Conservation (phyloP, 768 basidiomycete genomes). For the Kwoniella newhampshirensis region DNA sequence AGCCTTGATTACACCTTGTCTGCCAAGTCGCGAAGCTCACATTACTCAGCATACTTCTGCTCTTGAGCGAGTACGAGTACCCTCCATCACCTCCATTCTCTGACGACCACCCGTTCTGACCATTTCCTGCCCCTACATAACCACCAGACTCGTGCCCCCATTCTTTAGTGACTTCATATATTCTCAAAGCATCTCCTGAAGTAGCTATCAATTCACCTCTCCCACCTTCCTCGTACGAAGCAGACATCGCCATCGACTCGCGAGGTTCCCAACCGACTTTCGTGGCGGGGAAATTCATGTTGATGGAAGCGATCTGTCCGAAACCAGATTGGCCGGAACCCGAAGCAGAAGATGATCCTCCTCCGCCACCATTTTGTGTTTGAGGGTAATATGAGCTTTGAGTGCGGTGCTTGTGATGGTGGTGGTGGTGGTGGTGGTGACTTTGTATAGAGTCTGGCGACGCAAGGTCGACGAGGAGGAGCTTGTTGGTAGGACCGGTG, state of each 20-base stretch:
- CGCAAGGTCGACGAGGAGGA: constrained; percentile 32
- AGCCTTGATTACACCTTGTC: not conserved
- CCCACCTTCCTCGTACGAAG: constrained; percentile 29
- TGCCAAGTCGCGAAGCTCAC: constrained; percentile 26
- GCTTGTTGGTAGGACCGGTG: constrained; percentile 62
- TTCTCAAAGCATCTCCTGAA: constrained; percentile 85
- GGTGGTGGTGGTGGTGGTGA: constrained; percentile 57
- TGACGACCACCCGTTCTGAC: constrained; percentile 34
- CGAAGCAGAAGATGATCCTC: constrained; percentile 55
- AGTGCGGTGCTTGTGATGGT: constrained; percentile 6
- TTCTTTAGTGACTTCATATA: constrained; percentile 85
- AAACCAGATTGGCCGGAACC: constrained; percentile 89
- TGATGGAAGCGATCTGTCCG: constrained; percentile 75
- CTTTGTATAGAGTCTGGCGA: constrained; percentile 59
- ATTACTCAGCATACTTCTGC: constrained; percentile 48
- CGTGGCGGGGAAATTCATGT: constrained; percentile 90
- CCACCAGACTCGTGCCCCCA: constrained; percentile 56
- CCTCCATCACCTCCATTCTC: constrained; percentile 15
- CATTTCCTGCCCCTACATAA: constrained; percentile 33
- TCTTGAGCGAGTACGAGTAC: constrained; percentile 21
- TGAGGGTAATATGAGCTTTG: constrained; percentile 5
- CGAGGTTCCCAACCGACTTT: constrained; percentile 90
- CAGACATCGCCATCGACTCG: constrained; percentile 59
- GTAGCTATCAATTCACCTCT: constrained; percentile 82
- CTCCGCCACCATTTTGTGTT: constrained; percentile 59